Conservation (phyloP, 192 early-diverging fungal genomes). For the Backusella liffmaniae region DNA sequence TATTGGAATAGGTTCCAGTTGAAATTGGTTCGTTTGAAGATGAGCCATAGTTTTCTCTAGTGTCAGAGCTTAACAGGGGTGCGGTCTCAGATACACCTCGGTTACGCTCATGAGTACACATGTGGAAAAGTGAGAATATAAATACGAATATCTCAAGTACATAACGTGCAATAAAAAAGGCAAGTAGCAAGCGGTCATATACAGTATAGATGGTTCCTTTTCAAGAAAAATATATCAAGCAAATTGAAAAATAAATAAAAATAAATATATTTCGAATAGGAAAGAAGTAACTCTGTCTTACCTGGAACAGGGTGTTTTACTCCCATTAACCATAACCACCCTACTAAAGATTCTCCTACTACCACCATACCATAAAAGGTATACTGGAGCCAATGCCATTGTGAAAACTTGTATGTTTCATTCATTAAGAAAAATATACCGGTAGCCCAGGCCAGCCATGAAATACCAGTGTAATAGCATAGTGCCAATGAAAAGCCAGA, state of each 20-base stretch:
- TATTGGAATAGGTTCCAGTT: conserved; percentile 16
- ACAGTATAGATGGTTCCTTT: conserved; percentile 15
- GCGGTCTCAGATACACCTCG: conserved; percentile 19
- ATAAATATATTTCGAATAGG: neutral
- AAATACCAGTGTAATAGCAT: conserved; percentile 41
- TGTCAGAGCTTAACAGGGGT: conserved; percentile 17
- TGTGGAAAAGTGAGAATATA: conserved; percentile 33
- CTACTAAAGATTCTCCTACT: conserved; percentile 44
- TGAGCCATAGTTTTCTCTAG: neutral
- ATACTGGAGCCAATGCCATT: conserved; percentile 52
- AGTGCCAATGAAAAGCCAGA: conserved; percentile 41
- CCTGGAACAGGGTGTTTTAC: conserved; percentile 26
- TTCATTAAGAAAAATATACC: conserved; percentile 34
- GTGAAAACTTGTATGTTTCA: conserved; percentile 37
- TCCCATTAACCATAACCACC: conserved; percentile 38
- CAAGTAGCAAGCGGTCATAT: conserved; percentile 38
- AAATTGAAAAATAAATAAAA: neutral
- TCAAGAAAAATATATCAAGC: neutral
- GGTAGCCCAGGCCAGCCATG: conserved; percentile 37
- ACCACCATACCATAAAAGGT: conserved; percentile 46
- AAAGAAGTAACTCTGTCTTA: conserved; percentile 10
- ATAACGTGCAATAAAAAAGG: conserved; percentile 46
- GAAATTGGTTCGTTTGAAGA: conserved; percentile 19
- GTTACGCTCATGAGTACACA: neutral
- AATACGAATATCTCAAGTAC: conserved; percentile 30